These are phyloP conservation scores for Komagataella kurtzmanii DNA, from an alignment of 805 yeast genomes.

Conservation along the genomic window DNA sequence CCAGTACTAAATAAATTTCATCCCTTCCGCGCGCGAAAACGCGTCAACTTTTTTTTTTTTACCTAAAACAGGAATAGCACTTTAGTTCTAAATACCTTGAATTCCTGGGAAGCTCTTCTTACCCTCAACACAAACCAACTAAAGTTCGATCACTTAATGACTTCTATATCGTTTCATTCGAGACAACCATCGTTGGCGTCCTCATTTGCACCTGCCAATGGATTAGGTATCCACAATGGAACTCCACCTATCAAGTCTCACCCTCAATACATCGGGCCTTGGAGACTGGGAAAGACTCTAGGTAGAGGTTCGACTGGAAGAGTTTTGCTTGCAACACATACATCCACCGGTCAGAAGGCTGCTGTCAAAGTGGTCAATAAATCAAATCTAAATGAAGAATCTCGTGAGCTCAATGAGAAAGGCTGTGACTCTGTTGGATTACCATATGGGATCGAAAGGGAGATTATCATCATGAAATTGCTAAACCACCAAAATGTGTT, in stretches of 20 bases:
- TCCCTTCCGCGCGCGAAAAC: neutral
- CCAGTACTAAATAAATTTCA: neutral
- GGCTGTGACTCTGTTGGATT: slow-evolving; percentile 44
- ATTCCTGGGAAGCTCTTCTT: neutral
- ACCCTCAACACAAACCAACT: neutral
- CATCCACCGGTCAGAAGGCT: slow-evolving; percentile 75
- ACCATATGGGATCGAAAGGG: slow-evolving; percentile 95
- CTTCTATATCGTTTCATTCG: slow-evolving; percentile 1
- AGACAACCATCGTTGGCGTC: slow-evolving; percentile 1
- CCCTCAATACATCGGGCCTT: slow-evolving; percentile 67
- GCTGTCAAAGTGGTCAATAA: slow-evolving; percentile 96
- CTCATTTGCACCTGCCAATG: slow-evolving; percentile 3
- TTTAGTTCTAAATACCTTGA: neutral
- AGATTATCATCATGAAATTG: slow-evolving; percentile 92
- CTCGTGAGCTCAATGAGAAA: slow-evolving; percentile 11
- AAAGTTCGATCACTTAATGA: neutral
- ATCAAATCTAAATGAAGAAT: slow-evolving; percentile 39
- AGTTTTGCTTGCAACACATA: slow-evolving; percentile 83
- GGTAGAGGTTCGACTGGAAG: slow-evolving; percentile 97
- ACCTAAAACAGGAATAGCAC: neutral
- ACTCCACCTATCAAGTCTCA: slow-evolving; percentile 16
- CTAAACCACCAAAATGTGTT: slow-evolving; percentile 89
- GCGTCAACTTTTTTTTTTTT: neutral
- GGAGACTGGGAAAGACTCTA: slow-evolving; percentile 89
- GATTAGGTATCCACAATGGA: slow-evolving; percentile 1